Evolutionary conservation across 768 basidiomycete genomes (phyloP).

Genomic region (Suillus fuscotomentosus): DNA sequence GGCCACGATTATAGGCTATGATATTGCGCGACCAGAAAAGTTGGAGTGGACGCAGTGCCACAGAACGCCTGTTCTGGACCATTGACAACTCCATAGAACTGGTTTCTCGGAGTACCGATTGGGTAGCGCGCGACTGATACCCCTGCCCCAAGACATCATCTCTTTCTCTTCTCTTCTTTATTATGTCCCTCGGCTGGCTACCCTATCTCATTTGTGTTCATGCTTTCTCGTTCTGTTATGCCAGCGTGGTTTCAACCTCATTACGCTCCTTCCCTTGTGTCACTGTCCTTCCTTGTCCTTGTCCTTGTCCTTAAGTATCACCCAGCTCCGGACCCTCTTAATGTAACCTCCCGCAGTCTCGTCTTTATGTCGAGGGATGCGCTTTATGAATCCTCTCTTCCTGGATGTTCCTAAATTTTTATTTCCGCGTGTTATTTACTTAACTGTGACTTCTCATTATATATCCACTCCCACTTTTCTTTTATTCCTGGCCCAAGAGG

Average conservation of each 20-base stretch:
- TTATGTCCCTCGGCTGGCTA: constrained; percentile 1
- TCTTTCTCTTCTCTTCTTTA: not conserved
- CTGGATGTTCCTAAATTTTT: constrained; percentile 9
- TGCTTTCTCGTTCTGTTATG: constrained; percentile 13
- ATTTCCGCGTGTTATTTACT: constrained; percentile 12
- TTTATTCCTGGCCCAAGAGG: constrained; percentile 6
- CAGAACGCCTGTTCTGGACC: constrained; percentile 91
- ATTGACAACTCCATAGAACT: constrained; percentile 89
- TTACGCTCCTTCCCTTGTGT: constrained; percentile 5
- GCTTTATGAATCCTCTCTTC: constrained; percentile 3
- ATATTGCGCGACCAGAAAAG: constrained; percentile 94
- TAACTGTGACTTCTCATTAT: constrained; percentile 16
- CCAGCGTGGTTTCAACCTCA: constrained; percentile 7
- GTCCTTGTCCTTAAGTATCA: constrained; percentile 18
- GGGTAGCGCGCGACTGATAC: constrained; percentile 70
- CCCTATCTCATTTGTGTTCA: constrained; percentile 9
- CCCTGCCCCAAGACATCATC: not conserved
- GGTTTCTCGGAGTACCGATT: constrained; percentile 80
- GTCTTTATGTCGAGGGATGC: constrained; percentile 4
- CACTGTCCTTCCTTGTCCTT: constrained; percentile 1
- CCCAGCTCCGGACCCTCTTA: constrained; percentile 11
- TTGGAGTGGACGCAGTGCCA: constrained; percentile 90
- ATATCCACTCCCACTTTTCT: constrained; percentile 12
- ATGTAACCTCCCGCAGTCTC: constrained; percentile 16
- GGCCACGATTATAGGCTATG: constrained; percentile 66